These are phyloP conservation scores for Sambucus nigra DNA, from an alignment of 129 eudicot species.

Conservation along the genomic window DNA sequence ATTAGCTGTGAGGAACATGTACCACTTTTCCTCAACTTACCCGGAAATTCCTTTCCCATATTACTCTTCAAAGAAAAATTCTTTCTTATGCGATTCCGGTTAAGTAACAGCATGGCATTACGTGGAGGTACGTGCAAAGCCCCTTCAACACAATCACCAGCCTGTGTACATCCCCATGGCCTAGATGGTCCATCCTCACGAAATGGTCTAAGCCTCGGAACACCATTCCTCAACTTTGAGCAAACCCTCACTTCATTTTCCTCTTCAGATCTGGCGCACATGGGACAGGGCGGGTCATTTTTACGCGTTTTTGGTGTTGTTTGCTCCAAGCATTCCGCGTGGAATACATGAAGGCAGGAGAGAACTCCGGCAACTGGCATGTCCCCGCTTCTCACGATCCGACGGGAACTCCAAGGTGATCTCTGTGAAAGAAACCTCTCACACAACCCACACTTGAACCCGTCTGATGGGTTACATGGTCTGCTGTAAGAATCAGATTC, in stretches of 20 bases:
- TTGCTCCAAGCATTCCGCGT: conserved; percentile 93
- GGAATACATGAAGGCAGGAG: conserved; percentile 82
- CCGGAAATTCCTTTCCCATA: conserved; percentile 39
- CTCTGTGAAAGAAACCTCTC: conserved; percentile 79
- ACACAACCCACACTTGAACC: conserved; percentile 58
- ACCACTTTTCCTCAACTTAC: conserved; percentile 42
- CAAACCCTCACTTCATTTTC: conserved; percentile 35
- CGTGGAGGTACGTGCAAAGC: conserved; percentile 56
- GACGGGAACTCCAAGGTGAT: conserved; percentile 84
- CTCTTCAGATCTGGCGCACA: conserved; percentile 55
- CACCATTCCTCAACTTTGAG: conserved; percentile 38
- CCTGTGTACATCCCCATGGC: conserved; percentile 75
- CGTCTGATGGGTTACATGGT: conserved; percentile 29
- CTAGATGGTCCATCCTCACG: conserved; percentile 60
- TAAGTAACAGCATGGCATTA: conserved; percentile 48
- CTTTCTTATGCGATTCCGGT: conserved; percentile 38
- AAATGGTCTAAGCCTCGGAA: conserved; percentile 44
- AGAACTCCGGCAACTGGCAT: conserved; percentile 88
- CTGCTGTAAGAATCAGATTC: conserved; percentile 35
- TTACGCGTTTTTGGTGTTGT: conserved; percentile 64
- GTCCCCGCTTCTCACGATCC: conserved; percentile 66
- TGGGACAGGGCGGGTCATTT: conserved; percentile 82
- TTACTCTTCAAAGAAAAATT: conserved; percentile 43
- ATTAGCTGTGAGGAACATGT: conserved; percentile 33
- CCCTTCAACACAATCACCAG: conserved; percentile 67